Evolutionary conservation across 306 rosid genomes (phyloP).

Genomic region (Pueraria montana): DNA sequence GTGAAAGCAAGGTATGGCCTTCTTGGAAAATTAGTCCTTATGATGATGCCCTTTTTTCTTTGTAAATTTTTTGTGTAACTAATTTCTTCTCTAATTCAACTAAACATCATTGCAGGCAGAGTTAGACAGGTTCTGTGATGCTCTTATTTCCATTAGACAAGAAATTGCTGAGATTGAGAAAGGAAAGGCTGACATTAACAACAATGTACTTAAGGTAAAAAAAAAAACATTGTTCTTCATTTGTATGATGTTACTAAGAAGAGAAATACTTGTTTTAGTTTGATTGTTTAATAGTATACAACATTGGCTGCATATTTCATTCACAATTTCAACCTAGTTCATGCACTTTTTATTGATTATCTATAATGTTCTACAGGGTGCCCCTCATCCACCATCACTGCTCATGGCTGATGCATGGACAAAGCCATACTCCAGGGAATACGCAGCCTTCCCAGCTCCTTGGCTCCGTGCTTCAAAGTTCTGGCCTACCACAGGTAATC

Average conservation of each 20-base stretch:
- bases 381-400: constrained; percentile 98
- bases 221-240: neutral
- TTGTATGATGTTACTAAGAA: constrained; percentile 22
- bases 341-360: constrained; percentile 37
- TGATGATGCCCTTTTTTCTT: neutral
- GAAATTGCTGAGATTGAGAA: constrained; percentile 91
- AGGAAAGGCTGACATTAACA: constrained; percentile 85
- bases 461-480: constrained; percentile 92
- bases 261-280: constrained; percentile 16
- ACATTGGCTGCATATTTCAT: constrained; percentile 23
- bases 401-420: constrained; percentile 98
- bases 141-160: constrained; percentile 91
- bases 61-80: neutral
- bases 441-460: constrained; percentile 95
- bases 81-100: constrained; percentile 38
- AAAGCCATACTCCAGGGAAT: constrained; percentile 94
- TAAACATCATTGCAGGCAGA: constrained; percentile 76
- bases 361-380: constrained; percentile 67
- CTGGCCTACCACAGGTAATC: constrained; percentile 94
- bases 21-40: constrained; percentile 4
- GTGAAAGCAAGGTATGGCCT: constrained; percentile 93
- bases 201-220: constrained; percentile 93
- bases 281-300: neutral
- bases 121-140: constrained; percentile 91
- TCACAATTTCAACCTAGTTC: constrained; percentile 15